These are phyloP conservation scores for Calamus simplicifolius DNA, from an alignment of 176 grass and related monocot species.

Conservation along the genomic window DNA sequence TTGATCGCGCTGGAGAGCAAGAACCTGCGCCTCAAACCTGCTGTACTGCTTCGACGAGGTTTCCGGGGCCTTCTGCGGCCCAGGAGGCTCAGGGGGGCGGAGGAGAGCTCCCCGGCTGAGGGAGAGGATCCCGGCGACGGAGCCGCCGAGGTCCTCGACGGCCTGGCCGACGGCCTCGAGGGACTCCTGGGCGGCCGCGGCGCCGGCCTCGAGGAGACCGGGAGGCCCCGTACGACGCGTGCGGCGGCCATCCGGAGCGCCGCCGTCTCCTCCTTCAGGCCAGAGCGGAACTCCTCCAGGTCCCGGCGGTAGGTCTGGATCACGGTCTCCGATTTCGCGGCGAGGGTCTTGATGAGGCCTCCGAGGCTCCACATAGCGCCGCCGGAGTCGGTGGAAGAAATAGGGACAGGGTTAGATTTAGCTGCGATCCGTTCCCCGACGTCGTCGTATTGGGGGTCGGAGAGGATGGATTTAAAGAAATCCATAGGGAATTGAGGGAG, in stretches of 20 bases:
- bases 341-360: slow-evolving; percentile 69
- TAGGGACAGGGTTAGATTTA: not conserved
- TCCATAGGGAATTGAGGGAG: slow-evolving; percentile 37
- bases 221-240: slow-evolving; percentile 42
- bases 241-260: slow-evolving; percentile 54
- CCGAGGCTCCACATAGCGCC: slow-evolving; percentile 44
- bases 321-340: slow-evolving; percentile 68
- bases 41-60: slow-evolving; percentile 25
- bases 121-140: slow-evolving; percentile 50
- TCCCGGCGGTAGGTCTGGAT: slow-evolving; percentile 80
- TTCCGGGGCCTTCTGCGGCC: not conserved
- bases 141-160: slow-evolving; percentile 43
- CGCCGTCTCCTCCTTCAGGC: slow-evolving; percentile 81
- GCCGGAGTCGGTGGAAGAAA: not conserved
- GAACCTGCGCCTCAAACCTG: slow-evolving; percentile 70
- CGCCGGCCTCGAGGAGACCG: slow-evolving; percentile 26
- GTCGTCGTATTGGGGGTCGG: not conserved
- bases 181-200: slow-evolving; percentile 13
- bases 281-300: slow-evolving; percentile 81
- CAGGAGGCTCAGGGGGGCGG: not conserved
- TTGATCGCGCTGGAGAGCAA: slow-evolving; percentile 59
- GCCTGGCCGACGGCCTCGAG: slow-evolving; percentile 30
- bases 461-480: slow-evolving; percentile 71
- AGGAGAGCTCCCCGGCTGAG: slow-evolving; percentile 75
- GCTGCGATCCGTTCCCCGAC: not conserved